These are phyloP conservation scores for Termitomyces sp. DNA, from an alignment of 768 basidiomycete species.

Conservation along the genomic window DNA sequence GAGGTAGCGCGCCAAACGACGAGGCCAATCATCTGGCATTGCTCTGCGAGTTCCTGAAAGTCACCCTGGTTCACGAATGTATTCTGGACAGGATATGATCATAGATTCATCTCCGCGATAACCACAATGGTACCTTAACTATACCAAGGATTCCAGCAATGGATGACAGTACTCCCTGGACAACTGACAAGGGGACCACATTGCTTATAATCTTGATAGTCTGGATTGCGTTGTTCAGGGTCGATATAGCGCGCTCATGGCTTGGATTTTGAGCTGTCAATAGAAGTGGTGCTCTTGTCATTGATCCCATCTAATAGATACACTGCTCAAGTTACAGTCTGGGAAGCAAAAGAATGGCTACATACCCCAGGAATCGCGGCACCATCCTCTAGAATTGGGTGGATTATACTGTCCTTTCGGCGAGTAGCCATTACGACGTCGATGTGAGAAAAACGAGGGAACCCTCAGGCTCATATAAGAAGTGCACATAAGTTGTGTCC, in stretches of 20 bases:
- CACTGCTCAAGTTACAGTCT: neutral
- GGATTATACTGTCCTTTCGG: too few relatives aligned
- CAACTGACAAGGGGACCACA: neutral
- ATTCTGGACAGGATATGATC: neutral
- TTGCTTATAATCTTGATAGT: neutral
- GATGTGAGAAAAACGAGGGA: too few relatives aligned
- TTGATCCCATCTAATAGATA: neutral
- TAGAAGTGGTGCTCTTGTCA: neutral
- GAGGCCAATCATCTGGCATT: neutral
- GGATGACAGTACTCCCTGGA: constrained; percentile 3
- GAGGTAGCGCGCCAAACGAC: constrained; percentile 9
- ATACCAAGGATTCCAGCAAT: constrained; percentile 6
- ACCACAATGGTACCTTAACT: constrained; percentile 4
- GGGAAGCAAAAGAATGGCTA: too few relatives aligned
- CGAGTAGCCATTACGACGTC: too few relatives aligned
- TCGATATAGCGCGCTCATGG: constrained; percentile 4
- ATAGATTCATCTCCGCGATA: neutral
- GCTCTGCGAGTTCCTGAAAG: neutral
- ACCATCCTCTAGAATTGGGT: too few relatives aligned
- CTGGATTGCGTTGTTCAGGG: constrained; percentile 7
- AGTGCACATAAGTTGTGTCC: too few relatives aligned
- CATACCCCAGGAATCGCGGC: too few relatives aligned
- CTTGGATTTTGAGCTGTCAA: neutral
- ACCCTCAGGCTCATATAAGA: too few relatives aligned
- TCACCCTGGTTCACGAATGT: constrained; percentile 10